Evolutionary conservation across 306 rosid species (phyloP), one percentile per base, ranked within the genome.

Genomic region (Cicer arietinum): DNA sequence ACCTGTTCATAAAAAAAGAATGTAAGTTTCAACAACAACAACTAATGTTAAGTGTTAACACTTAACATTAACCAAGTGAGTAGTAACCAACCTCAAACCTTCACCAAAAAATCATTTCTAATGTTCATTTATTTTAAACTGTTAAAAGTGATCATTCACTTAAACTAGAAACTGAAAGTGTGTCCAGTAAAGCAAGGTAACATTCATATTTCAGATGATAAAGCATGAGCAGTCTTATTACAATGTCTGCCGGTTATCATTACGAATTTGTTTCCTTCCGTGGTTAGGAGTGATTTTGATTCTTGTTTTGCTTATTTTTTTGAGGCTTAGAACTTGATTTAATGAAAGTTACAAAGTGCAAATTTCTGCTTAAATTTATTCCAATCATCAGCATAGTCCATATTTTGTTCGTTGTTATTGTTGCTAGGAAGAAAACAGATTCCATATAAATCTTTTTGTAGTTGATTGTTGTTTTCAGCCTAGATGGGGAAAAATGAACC

Each of bases 1-100:
- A 93, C 90, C 98, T 93, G 89, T 79, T 85, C 73, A 65, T 13
- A 20, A 77, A 35, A 47, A 67, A 53, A 54, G 3, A 70, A 44
- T 35, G 10, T 10, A 50, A 43, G 46, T 40, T 37, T 58, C 12
- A 52, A 54, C 68, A 43, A 52, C 16, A 40, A 25, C 35, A 35
- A 16, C 14, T 9, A 44, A 16, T 8, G 64, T 43, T 42, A 43
- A 44, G 12, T 11, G 64, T 43, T 42, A 43, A 45, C 46, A 35
- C 48, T 11, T 42, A 43, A 45, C 46, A 35, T 56, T 11, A 44
- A 40, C 44, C 42, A 25, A 25, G 35, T 25, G 4, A 25, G 35
- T 57, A 17, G 10, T 20, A 37, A 20, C 48, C 44, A 16, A 50
- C 37, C 37, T 22, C 7, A 46, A 74, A 50, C 16, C 67, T 43